A percentile compares a stretch with the other conserved stretches of the same genome.
phyloP scores from a whole-genome alignment of 805 yeast species.

The Metschnikowia cubensis region DNA sequence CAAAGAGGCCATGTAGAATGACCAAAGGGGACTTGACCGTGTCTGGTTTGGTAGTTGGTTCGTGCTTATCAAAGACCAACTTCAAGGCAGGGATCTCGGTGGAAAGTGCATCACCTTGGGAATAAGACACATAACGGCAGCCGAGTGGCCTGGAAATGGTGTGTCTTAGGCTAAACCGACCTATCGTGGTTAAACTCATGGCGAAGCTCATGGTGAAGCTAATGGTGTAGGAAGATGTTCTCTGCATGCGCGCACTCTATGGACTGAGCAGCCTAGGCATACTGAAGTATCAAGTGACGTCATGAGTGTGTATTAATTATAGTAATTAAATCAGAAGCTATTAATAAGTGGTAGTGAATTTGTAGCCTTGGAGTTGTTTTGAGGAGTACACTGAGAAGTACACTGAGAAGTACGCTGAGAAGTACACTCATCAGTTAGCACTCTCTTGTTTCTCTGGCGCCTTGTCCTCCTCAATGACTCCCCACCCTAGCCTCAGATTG shows the following conservation, averaged over 20 bases:
- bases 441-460: slow-evolving; percentile 8
- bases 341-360: too few species aligned
- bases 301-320: background rate
- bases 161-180: background rate
- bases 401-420: too few species aligned
- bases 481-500: slow-evolving; percentile 75
- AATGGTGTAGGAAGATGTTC: background rate
- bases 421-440: background rate
- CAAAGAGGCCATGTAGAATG: slow-evolving; percentile 86
- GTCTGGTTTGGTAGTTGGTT: slow-evolving; percentile 16
- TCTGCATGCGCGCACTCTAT: background rate
- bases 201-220: background rate
- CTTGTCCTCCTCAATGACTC: slow-evolving; percentile 35
- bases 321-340: too few species aligned
- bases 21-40: slow-evolving; percentile 56
- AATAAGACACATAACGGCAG: background rate
- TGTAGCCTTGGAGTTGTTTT: too few species aligned
- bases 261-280: too few species aligned
- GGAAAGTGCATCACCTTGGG: slow-evolving; percentile 31
- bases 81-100: slow-evolving; percentile 46
- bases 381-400: too few species aligned
- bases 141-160: background rate
- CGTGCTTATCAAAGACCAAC: slow-evolving; percentile 50
- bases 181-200: background rate
- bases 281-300: too few species aligned